Percentiles rank a stretch among this genome's conserved stretches.
These are phyloP conservation scores for Aspergillus novoparasiticus DNA, from an alignment of 2,329 filamentous ascomycete species.

Conservation along the genomic window DNA sequence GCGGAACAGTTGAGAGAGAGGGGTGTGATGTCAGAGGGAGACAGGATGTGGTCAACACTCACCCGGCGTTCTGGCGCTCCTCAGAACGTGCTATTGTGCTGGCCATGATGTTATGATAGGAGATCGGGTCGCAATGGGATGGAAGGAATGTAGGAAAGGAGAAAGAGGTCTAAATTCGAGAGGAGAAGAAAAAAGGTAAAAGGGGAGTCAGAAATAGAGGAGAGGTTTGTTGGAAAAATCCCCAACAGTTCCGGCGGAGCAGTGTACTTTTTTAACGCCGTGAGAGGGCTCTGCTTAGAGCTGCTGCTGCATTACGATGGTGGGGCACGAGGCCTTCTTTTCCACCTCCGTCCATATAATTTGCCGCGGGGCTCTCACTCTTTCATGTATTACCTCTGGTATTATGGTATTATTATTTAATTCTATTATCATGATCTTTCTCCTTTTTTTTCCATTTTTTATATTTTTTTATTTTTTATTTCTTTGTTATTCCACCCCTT, in stretches of 20 bases:
- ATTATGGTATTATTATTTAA: slow-evolving; percentile 8
- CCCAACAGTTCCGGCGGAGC: slow-evolving; percentile 7
- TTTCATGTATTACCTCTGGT: background rate
- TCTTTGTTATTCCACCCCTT: background rate
- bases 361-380: slow-evolving; percentile 3
- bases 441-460: background rate
- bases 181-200: background rate
- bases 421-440: background rate
- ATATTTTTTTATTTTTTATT: background rate
- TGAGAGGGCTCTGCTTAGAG: slow-evolving; percentile 5
- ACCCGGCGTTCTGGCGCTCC: slow-evolving; percentile 55
- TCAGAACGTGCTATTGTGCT: slow-evolving; percentile 55
- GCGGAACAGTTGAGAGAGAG: slow-evolving; percentile 14
- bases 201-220: slow-evolving; percentile 3
- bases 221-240: slow-evolving; percentile 6
- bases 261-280: slow-evolving; percentile 6
- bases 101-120: slow-evolving; percentile 45
- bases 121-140: slow-evolving; percentile 6
- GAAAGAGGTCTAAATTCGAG: slow-evolving; percentile 4
- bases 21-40: slow-evolving; percentile 42
- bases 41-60: slow-evolving; percentile 36
- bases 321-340: slow-evolving; percentile 6
- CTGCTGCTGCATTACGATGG: slow-evolving; percentile 4
- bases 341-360: slow-evolving; percentile 4
- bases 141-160: background rate